A percentile compares a stretch with the other conserved stretches of the same genome.
phyloP scores from a whole-genome alignment of 108 stramenopile species.

The Fragilariopsis cylindrus region DNA sequence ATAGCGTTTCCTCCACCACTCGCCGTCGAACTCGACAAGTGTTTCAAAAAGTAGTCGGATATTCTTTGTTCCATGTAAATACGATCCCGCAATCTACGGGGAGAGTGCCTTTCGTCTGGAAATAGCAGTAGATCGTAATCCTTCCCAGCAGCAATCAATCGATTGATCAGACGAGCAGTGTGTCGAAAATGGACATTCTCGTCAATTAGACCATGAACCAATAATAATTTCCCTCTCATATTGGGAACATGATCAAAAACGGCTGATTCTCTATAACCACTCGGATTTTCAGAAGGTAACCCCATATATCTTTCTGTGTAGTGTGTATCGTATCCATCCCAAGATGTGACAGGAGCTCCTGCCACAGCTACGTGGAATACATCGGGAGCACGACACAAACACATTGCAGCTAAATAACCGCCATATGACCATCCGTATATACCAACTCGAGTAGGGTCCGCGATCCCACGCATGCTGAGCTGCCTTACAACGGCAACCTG shows the following conservation, averaged over 20 bases:
- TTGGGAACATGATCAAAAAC: slow-evolving; percentile 79
- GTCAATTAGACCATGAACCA: slow-evolving; percentile 94
- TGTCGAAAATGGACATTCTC: slow-evolving; percentile 97
- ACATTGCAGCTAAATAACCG: slow-evolving; percentile 92
- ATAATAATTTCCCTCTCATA: slow-evolving; percentile 80
- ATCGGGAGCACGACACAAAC: slow-evolving; percentile 78
- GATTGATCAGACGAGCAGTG: slow-evolving; percentile 87
- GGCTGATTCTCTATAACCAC: slow-evolving; percentile 72
- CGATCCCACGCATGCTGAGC: slow-evolving; percentile 62
- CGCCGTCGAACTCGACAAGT: slow-evolving; percentile 22
- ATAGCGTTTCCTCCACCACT: slow-evolving; percentile 7
- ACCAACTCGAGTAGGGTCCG: slow-evolving; percentile 82
- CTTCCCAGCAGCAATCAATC: slow-evolving; percentile 81
- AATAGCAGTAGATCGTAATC: slow-evolving; percentile 92
- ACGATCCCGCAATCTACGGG: slow-evolving; percentile 80
- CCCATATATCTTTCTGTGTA: slow-evolving; percentile 98
- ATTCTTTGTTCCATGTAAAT: slow-evolving; percentile 87
- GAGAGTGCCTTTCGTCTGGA: slow-evolving; percentile 93
- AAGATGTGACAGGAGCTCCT: slow-evolving; percentile 94
- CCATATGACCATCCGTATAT: slow-evolving; percentile 97
- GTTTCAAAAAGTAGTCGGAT: slow-evolving; percentile 57
- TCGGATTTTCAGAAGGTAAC: slow-evolving; percentile 67
- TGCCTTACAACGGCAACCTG: slow-evolving; percentile 85
- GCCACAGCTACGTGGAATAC: slow-evolving; percentile 87
- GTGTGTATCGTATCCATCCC: slow-evolving; percentile 96